A percentile compares a stretch with the other conserved stretches of the same genome.
phyloP scores from a whole-genome alignment of 2,329 filamentous ascomycete genomes.

The Colletotrichum euphorbiae region DNA sequence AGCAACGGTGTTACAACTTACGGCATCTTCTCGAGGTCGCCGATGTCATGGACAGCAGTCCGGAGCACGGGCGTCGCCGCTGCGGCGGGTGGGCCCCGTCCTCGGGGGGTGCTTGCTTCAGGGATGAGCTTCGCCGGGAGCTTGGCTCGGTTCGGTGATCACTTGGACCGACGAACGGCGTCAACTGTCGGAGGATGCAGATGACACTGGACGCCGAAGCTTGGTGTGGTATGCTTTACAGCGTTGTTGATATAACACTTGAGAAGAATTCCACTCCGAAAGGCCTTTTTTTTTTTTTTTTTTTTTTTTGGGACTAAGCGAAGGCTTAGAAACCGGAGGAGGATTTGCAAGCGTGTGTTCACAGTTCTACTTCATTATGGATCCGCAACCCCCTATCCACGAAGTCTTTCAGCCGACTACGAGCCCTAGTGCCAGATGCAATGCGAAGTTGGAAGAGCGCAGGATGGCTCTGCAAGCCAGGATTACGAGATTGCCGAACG shows the following conservation, averaged over 20 bases:
- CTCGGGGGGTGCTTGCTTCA: constrained; percentile 22
- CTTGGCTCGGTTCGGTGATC: constrained; percentile 23
- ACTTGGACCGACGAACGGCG: not conserved
- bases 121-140: not conserved
- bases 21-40: constrained; percentile 27
- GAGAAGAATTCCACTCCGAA: not conserved
- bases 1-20: constrained; percentile 28
- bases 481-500: too few species aligned
- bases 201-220: not conserved
- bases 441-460: too few species aligned
- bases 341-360: not conserved
- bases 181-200: not conserved
- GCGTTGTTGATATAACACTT: not conserved
- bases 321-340: not conserved
- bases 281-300: not conserved
- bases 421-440: too few species aligned
- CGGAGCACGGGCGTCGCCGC: constrained; percentile 33
- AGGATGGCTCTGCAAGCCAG: too few species aligned
- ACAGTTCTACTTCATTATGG: constrained; percentile 2
- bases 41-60: constrained; percentile 29
- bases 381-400: constrained; percentile 48
- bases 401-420: constrained; percentile 51
- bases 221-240: not conserved
- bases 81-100: constrained; percentile 14
- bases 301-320: not conserved